phyloP scores from a whole-genome alignment of 257 asterid genomes.

The Primulina tabacum region DNA sequence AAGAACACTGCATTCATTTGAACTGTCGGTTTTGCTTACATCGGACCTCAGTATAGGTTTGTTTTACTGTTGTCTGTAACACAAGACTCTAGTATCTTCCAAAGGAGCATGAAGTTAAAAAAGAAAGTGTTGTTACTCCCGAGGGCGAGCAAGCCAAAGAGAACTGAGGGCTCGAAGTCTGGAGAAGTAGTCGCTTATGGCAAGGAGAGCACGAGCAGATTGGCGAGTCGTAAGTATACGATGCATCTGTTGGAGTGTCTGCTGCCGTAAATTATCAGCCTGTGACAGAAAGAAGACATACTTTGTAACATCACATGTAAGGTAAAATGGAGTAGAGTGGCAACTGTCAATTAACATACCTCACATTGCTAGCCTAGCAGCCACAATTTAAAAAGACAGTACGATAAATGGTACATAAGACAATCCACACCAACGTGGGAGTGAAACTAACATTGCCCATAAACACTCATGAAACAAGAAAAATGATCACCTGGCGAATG shows the following conservation, averaged over 20 bases:
- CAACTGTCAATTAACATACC: neutral
- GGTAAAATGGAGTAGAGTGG: conserved; percentile 6
- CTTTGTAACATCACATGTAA: conserved; percentile 9
- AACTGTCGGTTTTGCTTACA: conserved; percentile 13
- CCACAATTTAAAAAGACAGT: no score
- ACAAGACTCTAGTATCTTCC: conserved; percentile 23
- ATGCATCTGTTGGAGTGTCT: conserved; percentile 90
- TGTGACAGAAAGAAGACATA: conserved; percentile 27
- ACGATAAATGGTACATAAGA: neutral
- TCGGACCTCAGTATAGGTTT: neutral
- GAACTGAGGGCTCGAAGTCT: conserved; percentile 92
- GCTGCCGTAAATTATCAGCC: conserved; percentile 95
- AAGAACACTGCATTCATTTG: conserved; percentile 13
- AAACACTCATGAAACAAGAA: neutral
- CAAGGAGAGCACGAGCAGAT: conserved; percentile 91
- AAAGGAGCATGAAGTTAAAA: conserved; percentile 20
- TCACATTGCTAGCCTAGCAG: neutral
- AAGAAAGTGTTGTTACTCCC: conserved; percentile 40
- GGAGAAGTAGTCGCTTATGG: conserved; percentile 83
- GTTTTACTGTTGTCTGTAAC: conserved; percentile 12
- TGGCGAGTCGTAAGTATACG: conserved; percentile 84
- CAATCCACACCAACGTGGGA: neutral
- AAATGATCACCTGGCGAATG: conserved; percentile 71
- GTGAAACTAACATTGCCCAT: neutral
- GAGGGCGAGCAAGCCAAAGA: conserved; percentile 94